Evolutionary conservation across 2,329 filamentous ascomycete genomes (phyloP).

Genomic region (Fusarium heterosporum): DNA sequence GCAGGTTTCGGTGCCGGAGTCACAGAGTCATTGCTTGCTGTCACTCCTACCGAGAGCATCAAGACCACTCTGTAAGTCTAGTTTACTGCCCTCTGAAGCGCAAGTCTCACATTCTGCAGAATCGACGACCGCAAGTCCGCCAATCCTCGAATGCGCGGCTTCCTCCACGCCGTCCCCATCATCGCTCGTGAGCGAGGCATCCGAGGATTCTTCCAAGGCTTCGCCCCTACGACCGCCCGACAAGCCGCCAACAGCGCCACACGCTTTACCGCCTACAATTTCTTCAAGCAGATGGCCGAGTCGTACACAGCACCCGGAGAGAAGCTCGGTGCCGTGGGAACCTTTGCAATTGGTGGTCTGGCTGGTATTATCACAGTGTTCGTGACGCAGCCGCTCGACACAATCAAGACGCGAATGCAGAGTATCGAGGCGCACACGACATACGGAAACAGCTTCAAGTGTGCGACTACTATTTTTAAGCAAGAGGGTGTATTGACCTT

Average conservation of each 20-base stretch:
- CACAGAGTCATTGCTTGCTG: slow-evolving; percentile 91
- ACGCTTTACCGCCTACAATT: slow-evolving; percentile 91
- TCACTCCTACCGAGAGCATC: slow-evolving; percentile 97
- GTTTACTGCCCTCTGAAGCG: too few species aligned
- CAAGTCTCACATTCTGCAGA: slow-evolving; percentile 55
- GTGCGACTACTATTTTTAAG: slow-evolving; percentile 84
- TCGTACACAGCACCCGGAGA: slow-evolving; percentile 94
- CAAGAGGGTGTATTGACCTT: slow-evolving; percentile 91
- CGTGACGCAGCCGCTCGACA: slow-evolving; percentile 82
- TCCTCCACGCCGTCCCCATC: slow-evolving; percentile 88
- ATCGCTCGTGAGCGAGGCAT: slow-evolving; percentile 90
- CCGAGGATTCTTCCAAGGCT: slow-evolving; percentile 95
- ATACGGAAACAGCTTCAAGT: slow-evolving; percentile 90
- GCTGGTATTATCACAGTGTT: slow-evolving; percentile 93
- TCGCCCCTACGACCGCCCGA: slow-evolving; percentile 92
- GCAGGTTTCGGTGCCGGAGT: slow-evolving; percentile 95
- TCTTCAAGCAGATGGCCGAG: slow-evolving; percentile 89
- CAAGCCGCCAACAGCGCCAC: slow-evolving; percentile 96
- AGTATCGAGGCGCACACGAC: slow-evolving; percentile 83
- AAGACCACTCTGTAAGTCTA: slow-evolving; percentile 86
- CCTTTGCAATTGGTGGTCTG: slow-evolving; percentile 89
- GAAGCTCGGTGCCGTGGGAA: slow-evolving; percentile 88
- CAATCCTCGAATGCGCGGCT: slow-evolving; percentile 89
- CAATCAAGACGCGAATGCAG: slow-evolving; percentile 98
- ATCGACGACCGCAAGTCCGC: slow-evolving; percentile 94